phyloP scores from a whole-genome alignment of 768 basidiomycete genomes.

The Pulveroboletus sp. region DNA sequence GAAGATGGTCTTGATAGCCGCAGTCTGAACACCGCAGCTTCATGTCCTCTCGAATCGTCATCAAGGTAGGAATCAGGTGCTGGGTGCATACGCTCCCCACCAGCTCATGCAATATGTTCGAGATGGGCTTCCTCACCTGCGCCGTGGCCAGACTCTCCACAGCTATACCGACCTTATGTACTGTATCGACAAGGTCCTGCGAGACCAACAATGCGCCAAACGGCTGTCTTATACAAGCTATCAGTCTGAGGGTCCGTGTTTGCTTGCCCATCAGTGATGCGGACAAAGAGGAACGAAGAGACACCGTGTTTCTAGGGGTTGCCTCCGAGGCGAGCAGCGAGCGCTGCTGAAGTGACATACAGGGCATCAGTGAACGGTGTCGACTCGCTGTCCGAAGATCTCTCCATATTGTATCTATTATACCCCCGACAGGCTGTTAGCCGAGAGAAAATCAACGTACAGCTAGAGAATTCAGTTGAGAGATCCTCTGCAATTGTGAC shows the following conservation, averaged over 20 bases:
- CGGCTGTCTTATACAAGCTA: background rate
- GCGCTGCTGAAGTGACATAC: no score
- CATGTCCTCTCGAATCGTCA: no score
- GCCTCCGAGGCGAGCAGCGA: background rate
- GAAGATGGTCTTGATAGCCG: no score
- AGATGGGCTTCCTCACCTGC: no score
- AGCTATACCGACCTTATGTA: no score
- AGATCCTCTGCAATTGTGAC: slow-evolving; percentile 7
- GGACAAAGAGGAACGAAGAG: background rate
- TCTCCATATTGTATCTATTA: background rate
- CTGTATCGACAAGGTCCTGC: no score
- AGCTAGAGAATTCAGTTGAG: slow-evolving; percentile 2
- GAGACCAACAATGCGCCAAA: slow-evolving; percentile 10
- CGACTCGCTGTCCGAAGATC: background rate
- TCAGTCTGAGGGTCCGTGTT: background rate
- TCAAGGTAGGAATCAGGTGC: no score
- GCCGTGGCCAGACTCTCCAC: no score
- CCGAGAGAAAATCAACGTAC: slow-evolving; percentile 14
- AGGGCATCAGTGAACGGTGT: background rate
- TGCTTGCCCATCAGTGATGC: background rate
- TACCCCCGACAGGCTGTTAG: background rate
- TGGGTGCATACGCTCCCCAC: no score
- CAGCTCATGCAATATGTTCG: no score
- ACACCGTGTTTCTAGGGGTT: background rate
- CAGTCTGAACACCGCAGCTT: no score